A percentile compares a stretch with the other conserved stretches of the same genome.
These are phyloP conservation scores for Hsuehochloa calcarea DNA, from an alignment of 176 grass and related monocot species.

Conservation along the genomic window DNA sequence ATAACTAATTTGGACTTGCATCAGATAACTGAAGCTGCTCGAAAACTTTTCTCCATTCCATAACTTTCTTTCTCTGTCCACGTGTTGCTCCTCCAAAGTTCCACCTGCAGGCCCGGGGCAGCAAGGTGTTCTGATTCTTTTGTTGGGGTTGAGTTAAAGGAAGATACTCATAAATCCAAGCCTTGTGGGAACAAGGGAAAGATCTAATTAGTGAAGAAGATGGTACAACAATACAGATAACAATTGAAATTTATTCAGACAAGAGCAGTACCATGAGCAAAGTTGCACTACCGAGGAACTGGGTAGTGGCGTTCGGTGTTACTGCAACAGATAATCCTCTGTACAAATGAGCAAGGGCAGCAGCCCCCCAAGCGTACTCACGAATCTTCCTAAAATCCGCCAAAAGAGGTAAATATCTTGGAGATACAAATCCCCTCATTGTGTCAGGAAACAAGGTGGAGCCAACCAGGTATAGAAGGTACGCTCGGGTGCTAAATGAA, in stretches of 20 bases:
- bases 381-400: slow-evolving; percentile 53
- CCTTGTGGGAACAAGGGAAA: slow-evolving; percentile 28
- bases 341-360: slow-evolving; percentile 61
- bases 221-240: slow-evolving; percentile 14
- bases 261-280: slow-evolving; percentile 52
- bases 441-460: slow-evolving; percentile 63
- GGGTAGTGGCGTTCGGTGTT: slow-evolving; percentile 58
- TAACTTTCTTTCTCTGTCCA: slow-evolving; percentile 60
- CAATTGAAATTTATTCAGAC: background rate
- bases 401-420: slow-evolving; percentile 53
- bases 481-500: slow-evolving; percentile 53
- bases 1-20: slow-evolving; percentile 31
- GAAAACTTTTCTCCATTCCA: slow-evolving; percentile 61
- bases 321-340: slow-evolving; percentile 60
- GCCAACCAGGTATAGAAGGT: slow-evolving; percentile 59
- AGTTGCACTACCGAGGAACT: slow-evolving; percentile 60
- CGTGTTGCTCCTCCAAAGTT: slow-evolving; percentile 57
- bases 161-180: slow-evolving; percentile 65
- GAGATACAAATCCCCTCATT: slow-evolving; percentile 61
- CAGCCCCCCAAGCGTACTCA: slow-evolving; percentile 60
- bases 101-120: slow-evolving; percentile 50
- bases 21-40: slow-evolving; percentile 52
- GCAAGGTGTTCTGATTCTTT: slow-evolving; percentile 52
- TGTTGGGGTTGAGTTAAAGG: slow-evolving; percentile 63
- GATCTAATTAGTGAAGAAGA: slow-evolving; percentile 26